A percentile compares a stretch with the other conserved stretches of the same genome.
Evolutionary conservation across 208 protist species (phyloP).

Genomic region (Trypanosoma cruzi): DNA sequence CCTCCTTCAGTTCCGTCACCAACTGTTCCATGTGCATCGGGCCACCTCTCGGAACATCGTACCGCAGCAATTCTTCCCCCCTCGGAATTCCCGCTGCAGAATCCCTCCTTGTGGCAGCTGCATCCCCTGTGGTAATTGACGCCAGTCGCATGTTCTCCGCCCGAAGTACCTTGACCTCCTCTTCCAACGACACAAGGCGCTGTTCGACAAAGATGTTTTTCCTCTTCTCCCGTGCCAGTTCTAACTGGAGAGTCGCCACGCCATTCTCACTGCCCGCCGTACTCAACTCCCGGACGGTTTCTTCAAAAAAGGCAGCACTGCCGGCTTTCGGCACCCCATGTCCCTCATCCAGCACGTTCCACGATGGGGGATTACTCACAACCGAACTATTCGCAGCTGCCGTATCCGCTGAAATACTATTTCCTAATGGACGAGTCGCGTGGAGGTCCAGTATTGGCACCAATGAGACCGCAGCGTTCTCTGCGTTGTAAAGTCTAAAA

Average conservation of each 20-base stretch:
- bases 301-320: neutral
- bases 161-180: conserved; percentile 48
- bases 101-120: neutral
- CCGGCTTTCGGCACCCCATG: too few relatives aligned
- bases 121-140: neutral
- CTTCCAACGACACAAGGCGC: conserved; percentile 42
- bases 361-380: neutral
- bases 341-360: too few relatives aligned
- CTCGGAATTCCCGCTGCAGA: too few relatives aligned
- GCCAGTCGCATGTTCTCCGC: conserved; percentile 40
- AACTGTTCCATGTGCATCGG: conserved; percentile 8
- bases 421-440: neutral
- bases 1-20: conserved; percentile 8
- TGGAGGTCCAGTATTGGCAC: neutral
- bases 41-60: neutral
- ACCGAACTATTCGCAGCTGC: neutral
- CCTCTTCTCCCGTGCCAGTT: conserved; percentile 71
- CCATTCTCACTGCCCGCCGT: neutral
- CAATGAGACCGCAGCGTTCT: neutral
- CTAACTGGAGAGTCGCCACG: conserved; percentile 35
- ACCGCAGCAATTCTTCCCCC: neutral
- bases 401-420: neutral
- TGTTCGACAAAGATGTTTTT: conserved; percentile 76
- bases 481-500: neutral
- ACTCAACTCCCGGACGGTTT: neutral